phyloP scores from a whole-genome alignment of 2,329 filamentous ascomycete species.

The Aspergillus novoparasiticus region DNA sequence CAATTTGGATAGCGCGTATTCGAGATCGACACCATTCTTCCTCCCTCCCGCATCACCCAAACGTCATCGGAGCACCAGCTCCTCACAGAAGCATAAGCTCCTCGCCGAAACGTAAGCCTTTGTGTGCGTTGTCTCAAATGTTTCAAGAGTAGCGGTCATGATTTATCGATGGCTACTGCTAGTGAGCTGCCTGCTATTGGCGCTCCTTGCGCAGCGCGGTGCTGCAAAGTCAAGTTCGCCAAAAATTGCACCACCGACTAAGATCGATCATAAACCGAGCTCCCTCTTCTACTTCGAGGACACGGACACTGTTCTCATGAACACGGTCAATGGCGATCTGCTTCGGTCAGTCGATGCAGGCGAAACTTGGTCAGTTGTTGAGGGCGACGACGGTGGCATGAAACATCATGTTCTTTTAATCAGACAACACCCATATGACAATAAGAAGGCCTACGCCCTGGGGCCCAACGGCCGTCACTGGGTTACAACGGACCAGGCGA shows the following conservation, averaged over 20 bases:
- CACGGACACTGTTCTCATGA: constrained; percentile 78
- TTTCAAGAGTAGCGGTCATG: constrained; percentile 36
- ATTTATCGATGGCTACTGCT: constrained; percentile 50
- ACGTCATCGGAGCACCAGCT: not conserved
- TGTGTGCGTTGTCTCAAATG: constrained; percentile 29
- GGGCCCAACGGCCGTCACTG: constrained; percentile 72
- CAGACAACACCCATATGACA: constrained; percentile 76
- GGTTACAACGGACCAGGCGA: constrained; percentile 79
- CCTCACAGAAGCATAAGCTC: not conserved
- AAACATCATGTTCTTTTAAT: constrained; percentile 58
- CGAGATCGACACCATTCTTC: not conserved
- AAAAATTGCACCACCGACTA: constrained; percentile 61
- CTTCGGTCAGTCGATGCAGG: constrained; percentile 83
- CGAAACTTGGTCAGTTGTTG: constrained; percentile 69
- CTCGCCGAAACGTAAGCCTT: not conserved
- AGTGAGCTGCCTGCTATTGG: constrained; percentile 55
- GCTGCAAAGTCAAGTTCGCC: constrained; percentile 64
- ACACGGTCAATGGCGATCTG: constrained; percentile 64
- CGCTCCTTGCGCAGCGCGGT: constrained; percentile 41
- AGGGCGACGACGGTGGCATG: constrained; percentile 61
- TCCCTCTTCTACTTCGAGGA: constrained; percentile 89
- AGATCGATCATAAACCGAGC: constrained; percentile 67
- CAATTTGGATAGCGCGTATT: not conserved
- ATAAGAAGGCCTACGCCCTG: constrained; percentile 77
- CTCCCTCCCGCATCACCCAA: not conserved